phyloP scores from a whole-genome alignment of 495 filamentous ascomycete species.

The Podospora didyma region DNA sequence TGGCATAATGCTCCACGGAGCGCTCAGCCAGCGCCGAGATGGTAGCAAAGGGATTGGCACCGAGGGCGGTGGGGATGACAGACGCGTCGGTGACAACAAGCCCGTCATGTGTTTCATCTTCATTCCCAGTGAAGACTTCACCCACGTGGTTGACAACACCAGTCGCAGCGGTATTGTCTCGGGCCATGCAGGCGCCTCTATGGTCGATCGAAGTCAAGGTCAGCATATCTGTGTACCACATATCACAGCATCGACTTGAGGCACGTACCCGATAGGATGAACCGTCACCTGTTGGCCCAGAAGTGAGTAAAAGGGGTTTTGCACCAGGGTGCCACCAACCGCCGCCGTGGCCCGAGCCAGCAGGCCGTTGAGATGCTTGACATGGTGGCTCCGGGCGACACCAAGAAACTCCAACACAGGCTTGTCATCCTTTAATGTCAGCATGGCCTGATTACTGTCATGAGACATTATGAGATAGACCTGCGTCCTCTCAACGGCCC shows the following conservation, averaged over 20 bases:
- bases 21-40: conserved; percentile 66
- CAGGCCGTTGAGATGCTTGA: conserved; percentile 49
- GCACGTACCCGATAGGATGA: conserved; percentile 57
- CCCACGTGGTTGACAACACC: conserved; percentile 65
- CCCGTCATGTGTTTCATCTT: conserved; percentile 48
- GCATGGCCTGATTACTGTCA: conserved; percentile 58
- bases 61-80: conserved; percentile 60
- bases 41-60: conserved; percentile 67
- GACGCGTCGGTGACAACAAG: conserved; percentile 61
- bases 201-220: conserved; percentile 7
- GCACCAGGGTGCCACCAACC: conserved; percentile 55
- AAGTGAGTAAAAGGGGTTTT: conserved; percentile 52
- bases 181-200: conserved; percentile 59
- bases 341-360: conserved; percentile 49
- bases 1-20: conserved; percentile 47
- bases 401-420: conserved; percentile 56
- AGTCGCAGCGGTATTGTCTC: conserved; percentile 49
- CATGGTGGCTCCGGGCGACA: conserved; percentile 50
- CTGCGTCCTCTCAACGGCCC: conserved; percentile 56
- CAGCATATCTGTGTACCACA: conserved; percentile 10
- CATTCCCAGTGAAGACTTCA: conserved; percentile 53
- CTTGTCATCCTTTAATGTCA: conserved; percentile 58
- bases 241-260: background rate
- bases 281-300: conserved; percentile 58
- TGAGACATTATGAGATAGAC: conserved; percentile 71